phyloP scores from a whole-genome alignment of 73 alveolate species.

The Tetrahymena thermophila region DNA sequence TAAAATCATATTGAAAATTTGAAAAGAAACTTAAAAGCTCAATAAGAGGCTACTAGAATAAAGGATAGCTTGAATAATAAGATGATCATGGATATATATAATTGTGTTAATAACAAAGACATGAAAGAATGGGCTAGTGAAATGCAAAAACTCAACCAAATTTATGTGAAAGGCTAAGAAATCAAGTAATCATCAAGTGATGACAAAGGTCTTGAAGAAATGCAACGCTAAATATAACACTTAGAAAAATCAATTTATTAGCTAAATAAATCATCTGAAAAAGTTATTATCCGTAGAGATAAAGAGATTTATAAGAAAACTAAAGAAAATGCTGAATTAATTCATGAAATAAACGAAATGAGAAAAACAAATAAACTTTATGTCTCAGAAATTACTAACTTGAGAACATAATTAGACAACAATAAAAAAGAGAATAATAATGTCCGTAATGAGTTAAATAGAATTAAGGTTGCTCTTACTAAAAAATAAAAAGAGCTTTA shows the following conservation, averaged over 20 bases:
- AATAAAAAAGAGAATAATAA: slow-evolving; percentile 16
- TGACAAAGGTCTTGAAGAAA: slow-evolving; percentile 77
- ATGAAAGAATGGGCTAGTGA: slow-evolving; percentile 63
- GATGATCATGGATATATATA: slow-evolving; percentile 70
- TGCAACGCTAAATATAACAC: slow-evolving; percentile 70
- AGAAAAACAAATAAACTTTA: slow-evolving; percentile 52
- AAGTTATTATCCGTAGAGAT: slow-evolving; percentile 64
- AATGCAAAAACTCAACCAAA: slow-evolving; percentile 61
- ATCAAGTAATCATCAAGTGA: slow-evolving; percentile 73
- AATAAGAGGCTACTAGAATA: slow-evolving; percentile 53
- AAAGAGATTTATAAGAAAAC: slow-evolving; percentile 73
- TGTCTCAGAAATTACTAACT: slow-evolving; percentile 27
- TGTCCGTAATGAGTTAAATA: not conserved
- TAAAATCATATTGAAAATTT: slow-evolving; percentile 53
- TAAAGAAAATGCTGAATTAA: slow-evolving; percentile 65
- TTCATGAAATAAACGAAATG: slow-evolving; percentile 67
- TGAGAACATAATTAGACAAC: slow-evolving; percentile 8
- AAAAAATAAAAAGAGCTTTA: not conserved
- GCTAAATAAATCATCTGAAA: slow-evolving; percentile 64
- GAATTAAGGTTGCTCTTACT: not conserved
- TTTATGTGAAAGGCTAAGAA: slow-evolving; percentile 68
- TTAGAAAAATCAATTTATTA: slow-evolving; percentile 69
- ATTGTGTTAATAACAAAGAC: slow-evolving; percentile 68
- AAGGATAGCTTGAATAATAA: slow-evolving; percentile 61
- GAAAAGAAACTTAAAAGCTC: slow-evolving; percentile 47